Evolutionary conservation across 306 rosid genomes (phyloP).

Genomic region (Prunus mongolica): DNA sequence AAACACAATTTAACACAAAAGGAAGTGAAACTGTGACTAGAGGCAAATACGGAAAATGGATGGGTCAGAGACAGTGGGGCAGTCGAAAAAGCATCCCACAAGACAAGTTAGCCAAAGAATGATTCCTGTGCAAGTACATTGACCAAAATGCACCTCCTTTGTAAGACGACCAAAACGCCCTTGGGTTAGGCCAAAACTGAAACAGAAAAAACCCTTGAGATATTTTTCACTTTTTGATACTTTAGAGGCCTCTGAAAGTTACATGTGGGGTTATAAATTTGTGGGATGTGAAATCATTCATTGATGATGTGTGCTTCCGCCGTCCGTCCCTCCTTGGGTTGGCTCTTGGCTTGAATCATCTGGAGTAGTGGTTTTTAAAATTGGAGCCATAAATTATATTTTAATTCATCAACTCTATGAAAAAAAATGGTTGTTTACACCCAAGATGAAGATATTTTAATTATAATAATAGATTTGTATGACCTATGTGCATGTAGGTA

Average conservation of each 20-base stretch:
- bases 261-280: constrained; percentile 9
- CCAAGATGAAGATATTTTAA: too few species aligned
- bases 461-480: too few species aligned
- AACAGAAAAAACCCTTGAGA: not conserved
- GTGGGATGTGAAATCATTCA: constrained; percentile 17
- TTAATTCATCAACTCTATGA: too few species aligned
- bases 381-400: too few species aligned
- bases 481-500: too few species aligned
- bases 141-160: constrained; percentile 3
- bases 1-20: not conserved
- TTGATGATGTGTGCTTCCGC: too few species aligned
- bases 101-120: not conserved
- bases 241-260: constrained; percentile 15
- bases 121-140: not conserved
- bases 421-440: too few species aligned
- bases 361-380: too few species aligned
- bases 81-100: constrained; percentile 19
- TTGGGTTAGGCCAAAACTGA: not conserved
- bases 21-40: not conserved
- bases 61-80: constrained; percentile 20
- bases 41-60: constrained; percentile 10
- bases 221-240: constrained; percentile 13
- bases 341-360: too few species aligned
- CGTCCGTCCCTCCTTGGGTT: too few species aligned
- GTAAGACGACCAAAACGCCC: not conserved